Evolutionary conservation across 257 asterid species (phyloP).

Genomic region (Cordia subcordata): DNA sequence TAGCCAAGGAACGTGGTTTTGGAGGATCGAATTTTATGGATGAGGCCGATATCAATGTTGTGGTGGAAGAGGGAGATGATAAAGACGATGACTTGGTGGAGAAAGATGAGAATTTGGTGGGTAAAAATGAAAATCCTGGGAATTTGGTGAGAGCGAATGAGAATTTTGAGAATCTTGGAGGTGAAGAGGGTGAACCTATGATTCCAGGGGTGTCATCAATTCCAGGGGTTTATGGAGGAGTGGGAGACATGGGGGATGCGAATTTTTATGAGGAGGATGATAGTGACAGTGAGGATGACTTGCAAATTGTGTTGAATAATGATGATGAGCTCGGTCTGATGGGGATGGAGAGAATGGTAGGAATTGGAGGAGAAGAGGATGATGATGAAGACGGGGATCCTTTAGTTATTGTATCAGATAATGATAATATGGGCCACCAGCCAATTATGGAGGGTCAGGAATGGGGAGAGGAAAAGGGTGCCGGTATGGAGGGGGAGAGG

Average conservation of each 20-base stretch:
- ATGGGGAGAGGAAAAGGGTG: conserved; percentile 62
- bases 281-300: conserved; percentile 45
- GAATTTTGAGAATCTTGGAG: not conserved
- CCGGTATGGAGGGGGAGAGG: conserved; percentile 66
- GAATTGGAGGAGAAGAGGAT: conserved; percentile 29
- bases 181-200: not conserved
- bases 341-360: conserved; percentile 52
- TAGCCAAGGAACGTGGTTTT: not conserved
- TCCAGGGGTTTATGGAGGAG: not conserved
- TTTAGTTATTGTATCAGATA: conserved; percentile 71
- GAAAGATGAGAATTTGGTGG: not conserved
- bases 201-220: not conserved
- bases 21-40: not conserved
- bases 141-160: not conserved
- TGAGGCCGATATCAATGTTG: conserved; percentile 1
- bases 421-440: conserved; percentile 50
- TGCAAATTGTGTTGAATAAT: conserved; percentile 76
- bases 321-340: conserved; percentile 35
- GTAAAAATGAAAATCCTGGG: not conserved
- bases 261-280: conserved; percentile 3
- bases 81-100: not conserved
- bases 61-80: conserved; percentile 3
- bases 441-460: conserved; percentile 58
- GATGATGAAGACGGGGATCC: conserved; percentile 73
- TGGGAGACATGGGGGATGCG: not conserved